Base-by-base conservation (phyloP, 768 basidiomycete genomes). In the Trametes cubensis region DNA sequence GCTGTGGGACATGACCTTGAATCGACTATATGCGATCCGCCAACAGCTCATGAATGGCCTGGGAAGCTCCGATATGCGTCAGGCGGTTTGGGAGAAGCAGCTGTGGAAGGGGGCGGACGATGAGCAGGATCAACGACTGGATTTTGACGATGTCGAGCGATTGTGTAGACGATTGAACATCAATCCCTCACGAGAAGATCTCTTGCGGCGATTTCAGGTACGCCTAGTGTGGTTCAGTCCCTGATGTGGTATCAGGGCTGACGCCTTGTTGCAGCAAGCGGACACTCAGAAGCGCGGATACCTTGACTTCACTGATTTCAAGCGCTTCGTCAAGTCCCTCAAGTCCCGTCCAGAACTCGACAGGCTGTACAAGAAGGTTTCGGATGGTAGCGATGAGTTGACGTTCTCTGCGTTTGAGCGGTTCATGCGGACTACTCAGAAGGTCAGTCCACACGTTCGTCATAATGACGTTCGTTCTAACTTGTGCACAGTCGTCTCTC, bases 281-380 rank as follows among this genome's bases (percentile, higher is more conserved):
- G 91, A 94, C 72, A 71, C 74, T 3, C 73, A 80, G 52, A 70
- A 76, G 1, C 79, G 79, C 1, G 84, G 83, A 0, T 84, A 81
- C 63, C 83, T 97, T 34, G 85, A 93, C 71, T 94, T 94, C 69
- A 64, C 78, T 1, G 88, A 87, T 59, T 98, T 96, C 72, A 88
- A 90, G 66, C 79, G 76, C 14, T 94, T 98, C 63, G 89, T 95
- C 64, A 90, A 88, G 69, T 73, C 86, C 34, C 81, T 97, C 58
- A 95, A 94, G 71, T 79, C 82, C n/a, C 85, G 96, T 17, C 87
- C 90, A 0, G 96, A 98, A 50, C 72, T 98, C 0, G 86, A 90
- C 55, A 69, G 77, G 0, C 74, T 97, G 8, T 90, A 88, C 72
- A 76, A 75, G 62, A 75, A 72, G 30, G 63, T 85, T 25, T 71